A percentile compares a stretch with the other conserved stretches of the same genome.
phyloP scores from a whole-genome alignment of 2,329 filamentous ascomycete species.

The Sclerotinia sclerotiorum region DNA sequence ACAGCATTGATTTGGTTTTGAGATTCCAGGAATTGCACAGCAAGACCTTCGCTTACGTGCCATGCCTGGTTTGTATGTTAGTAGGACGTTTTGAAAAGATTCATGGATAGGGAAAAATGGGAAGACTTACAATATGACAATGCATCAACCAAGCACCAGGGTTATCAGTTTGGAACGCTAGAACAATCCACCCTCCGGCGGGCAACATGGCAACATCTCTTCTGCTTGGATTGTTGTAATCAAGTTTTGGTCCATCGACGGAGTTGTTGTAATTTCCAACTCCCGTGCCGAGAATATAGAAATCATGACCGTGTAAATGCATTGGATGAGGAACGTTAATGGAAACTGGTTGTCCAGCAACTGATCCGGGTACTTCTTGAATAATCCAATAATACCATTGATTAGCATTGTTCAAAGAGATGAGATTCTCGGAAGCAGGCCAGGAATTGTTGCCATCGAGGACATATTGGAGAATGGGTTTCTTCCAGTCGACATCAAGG shows the following conservation, averaged over 20 bases:
- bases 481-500: conserved; percentile 45
- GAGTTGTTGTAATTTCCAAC: conserved; percentile 22
- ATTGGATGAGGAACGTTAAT: conserved; percentile 43
- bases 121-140: conserved; percentile 29
- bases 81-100: not conserved
- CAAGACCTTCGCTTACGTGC: conserved; percentile 20
- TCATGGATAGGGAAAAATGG: not conserved
- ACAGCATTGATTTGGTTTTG: conserved; percentile 15
- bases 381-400: conserved; percentile 29
- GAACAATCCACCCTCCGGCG: conserved; percentile 26
- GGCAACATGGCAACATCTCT: conserved; percentile 51
- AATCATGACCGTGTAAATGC: conserved; percentile 49
- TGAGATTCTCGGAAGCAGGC: conserved; percentile 24
- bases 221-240: conserved; percentile 47
- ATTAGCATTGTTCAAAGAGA: conserved; percentile 24
- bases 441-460: conserved; percentile 31
- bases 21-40: conserved; percentile 19
- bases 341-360: conserved; percentile 1
- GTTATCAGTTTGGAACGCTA: conserved; percentile 41
- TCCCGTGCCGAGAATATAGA: conserved; percentile 42
- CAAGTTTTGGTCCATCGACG: conserved; percentile 9
- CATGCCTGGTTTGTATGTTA: conserved; percentile 16
- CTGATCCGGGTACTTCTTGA: conserved; percentile 16
- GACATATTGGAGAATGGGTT: conserved; percentile 44
- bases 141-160: conserved; percentile 39